Conservation (phyloP, 805 yeast genomes). For the Teunomyces lycoperdinae region DNA sequence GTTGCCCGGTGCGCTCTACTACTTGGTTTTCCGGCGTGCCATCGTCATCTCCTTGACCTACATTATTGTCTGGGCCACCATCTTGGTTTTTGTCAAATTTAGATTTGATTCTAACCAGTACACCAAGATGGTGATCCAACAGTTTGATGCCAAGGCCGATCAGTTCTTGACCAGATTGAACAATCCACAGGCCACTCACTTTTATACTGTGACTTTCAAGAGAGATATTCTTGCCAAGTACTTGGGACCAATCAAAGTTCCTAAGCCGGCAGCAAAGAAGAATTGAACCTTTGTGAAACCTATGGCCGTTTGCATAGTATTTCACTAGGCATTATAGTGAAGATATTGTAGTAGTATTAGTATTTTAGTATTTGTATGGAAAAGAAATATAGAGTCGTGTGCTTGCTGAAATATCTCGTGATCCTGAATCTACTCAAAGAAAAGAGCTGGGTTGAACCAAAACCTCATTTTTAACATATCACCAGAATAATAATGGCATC, state of each 20-base stretch:
- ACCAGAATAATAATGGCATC: constrained; percentile 47
- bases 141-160: constrained; percentile 43
- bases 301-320: too few species aligned
- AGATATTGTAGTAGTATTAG: not conserved
- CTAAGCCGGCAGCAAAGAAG: constrained; percentile 12
- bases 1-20: constrained; percentile 24
- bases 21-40: constrained; percentile 18
- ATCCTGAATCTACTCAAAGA: not conserved
- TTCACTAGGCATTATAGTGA: too few species aligned
- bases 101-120: constrained; percentile 32
- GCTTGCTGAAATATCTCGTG: not conserved
- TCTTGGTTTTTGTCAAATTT: constrained; percentile 33
- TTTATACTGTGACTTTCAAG: constrained; percentile 22
- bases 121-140: constrained; percentile 39
- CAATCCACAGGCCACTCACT: constrained; percentile 8
- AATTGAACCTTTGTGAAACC: not conserved
- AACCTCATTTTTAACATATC: too few species aligned
- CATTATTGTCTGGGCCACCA: constrained; percentile 29
- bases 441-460: too few species aligned
- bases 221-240: constrained; percentile 12
- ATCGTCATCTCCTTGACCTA: constrained; percentile 30
- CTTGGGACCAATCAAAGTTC: constrained; percentile 22
- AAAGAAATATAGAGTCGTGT: not conserved
- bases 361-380: too few species aligned
- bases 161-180: constrained; percentile 13